Base-by-base conservation (phyloP, 148 eudicot genomes). In the Diospyros kaki region DNA sequence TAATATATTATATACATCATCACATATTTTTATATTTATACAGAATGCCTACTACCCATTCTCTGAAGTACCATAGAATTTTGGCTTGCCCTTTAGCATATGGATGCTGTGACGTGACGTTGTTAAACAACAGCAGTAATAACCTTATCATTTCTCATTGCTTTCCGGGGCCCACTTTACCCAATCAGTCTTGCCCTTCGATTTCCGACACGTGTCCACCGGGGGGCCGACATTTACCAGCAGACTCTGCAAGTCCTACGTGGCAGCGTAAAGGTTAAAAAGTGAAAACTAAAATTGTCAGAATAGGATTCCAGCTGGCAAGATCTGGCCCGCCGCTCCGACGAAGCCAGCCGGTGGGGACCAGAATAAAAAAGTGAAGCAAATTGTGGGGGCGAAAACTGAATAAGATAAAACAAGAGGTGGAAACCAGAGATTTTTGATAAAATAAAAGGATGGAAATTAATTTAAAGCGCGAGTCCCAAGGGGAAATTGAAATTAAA, bases 301-400 rank as follows among this genome's bases (percentile, higher is more conserved):
- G 68, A 11, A 3, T 58, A 50, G 68, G 42, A 6, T 9, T 59
- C 66, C 40, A 38, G 76, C 46, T 18, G 50, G 55, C 6, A 12
- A 76, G 58, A 67, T 76, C 73, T 2, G 12, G 14, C 3, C 73
- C 65, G 70, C 63, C 64, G 4, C 48, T 9, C 56, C 51, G 3
- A 58, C 58, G 45, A 17, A 41, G 61, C 11, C 51, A 81, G 83
- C 77, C 76, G 83, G 61, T 74, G 76, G 73, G 43, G 73, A 14
- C 40, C 17, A 41, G 10, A 11, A 41, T 5, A 1, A 38, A 2
- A 61, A 58, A 73, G 13, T 73, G 2, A 14, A 53, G 17, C 53
- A 73, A 73, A 58, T 53, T 2, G 18, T 4, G 56, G 58, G 67
- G 68, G 3, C 41, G 58, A n/a, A 46, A 61, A 61, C 62, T 54